A percentile compares a stretch with the other conserved stretches of the same genome.
These are phyloP conservation scores for Penicillium robsamsonii DNA, from an alignment of 495 filamentous ascomycete species.

Conservation along the genomic window DNA sequence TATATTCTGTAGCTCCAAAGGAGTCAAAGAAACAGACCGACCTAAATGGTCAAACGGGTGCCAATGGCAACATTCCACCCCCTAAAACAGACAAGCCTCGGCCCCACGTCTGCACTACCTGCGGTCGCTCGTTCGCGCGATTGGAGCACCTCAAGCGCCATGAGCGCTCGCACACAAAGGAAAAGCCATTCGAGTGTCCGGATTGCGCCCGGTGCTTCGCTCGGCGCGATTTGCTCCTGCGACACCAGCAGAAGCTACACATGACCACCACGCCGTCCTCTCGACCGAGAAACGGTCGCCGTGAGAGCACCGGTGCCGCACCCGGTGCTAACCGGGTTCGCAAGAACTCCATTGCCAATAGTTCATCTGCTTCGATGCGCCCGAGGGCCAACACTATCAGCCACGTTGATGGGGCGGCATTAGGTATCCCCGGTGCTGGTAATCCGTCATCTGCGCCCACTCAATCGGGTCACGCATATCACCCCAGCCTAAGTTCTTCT, in stretches of 20 bases:
- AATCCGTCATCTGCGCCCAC: conserved; percentile 54
- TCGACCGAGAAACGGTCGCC: conserved; percentile 72
- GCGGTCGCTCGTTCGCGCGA: conserved; percentile 87
- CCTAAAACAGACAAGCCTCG: conserved; percentile 97
- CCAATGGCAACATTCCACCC: conserved; percentile 51
- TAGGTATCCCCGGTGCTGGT: conserved; percentile 66
- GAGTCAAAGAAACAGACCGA: conserved; percentile 37
- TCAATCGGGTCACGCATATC: conserved; percentile 54
- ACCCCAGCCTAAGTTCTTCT: conserved; percentile 64
- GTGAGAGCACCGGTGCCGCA: conserved; percentile 79
- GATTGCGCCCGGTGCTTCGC: conserved; percentile 96
- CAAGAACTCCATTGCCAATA: conserved; percentile 84
- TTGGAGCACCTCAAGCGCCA: conserved; percentile 97
- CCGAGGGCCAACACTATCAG: conserved; percentile 96
- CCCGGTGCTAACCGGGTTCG: conserved; percentile 73
- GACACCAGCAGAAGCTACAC: conserved; percentile 98
- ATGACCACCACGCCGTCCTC: conserved; percentile 92
- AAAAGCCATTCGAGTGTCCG: conserved; percentile 98
- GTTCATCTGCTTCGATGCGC: conserved; percentile 63
- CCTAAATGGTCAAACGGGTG: conserved; percentile 31
- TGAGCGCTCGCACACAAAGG: conserved; percentile 97
- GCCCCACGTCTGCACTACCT: conserved; percentile 92
- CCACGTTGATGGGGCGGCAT: conserved; percentile 77
- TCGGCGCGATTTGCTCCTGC: conserved; percentile 82
- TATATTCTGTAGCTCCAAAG: conserved; percentile 23